These are phyloP conservation scores for Cryptosporidium tyzzeri DNA, from an alignment of 169 alveolate genomes.

Conservation along the genomic window DNA sequence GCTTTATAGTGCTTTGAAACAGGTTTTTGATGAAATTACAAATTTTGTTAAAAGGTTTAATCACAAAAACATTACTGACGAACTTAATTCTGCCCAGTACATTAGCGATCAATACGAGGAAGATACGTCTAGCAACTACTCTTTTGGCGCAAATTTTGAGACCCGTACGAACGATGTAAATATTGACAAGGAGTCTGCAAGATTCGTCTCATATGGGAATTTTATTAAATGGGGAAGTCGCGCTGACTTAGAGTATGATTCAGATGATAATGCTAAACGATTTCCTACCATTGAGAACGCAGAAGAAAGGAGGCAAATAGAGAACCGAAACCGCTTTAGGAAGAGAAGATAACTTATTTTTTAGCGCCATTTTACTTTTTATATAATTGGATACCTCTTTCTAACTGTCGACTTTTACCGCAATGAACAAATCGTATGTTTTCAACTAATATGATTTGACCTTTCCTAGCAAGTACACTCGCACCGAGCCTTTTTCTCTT, in stretches of 20 bases:
- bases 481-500: not conserved
- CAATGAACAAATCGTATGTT: too few species aligned
- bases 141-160: constrained; percentile 24
- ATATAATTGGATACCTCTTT: not conserved
- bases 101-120: not conserved
- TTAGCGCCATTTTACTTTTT: not conserved
- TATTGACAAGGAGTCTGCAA: not conserved
- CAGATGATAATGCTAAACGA: constrained; percentile 58
- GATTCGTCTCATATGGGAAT: constrained; percentile 23
- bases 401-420: not conserved
- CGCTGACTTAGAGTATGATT: constrained; percentile 62
- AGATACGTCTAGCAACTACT: constrained; percentile 39
- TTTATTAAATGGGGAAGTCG: constrained; percentile 45
- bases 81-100: not conserved
- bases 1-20: constrained; percentile 51
- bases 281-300: constrained; percentile 58
- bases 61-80: not conserved
- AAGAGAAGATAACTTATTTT: constrained; percentile 18
- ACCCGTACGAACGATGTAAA: not conserved
- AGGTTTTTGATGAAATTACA: constrained; percentile 26
- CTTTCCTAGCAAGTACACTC: constrained; percentile 91
- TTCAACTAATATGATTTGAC: constrained; percentile 41
- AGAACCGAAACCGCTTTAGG: constrained; percentile 60
- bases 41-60: not conserved
- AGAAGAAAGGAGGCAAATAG: constrained; percentile 54